Base-by-base conservation (phyloP, 116 monocot species). In the Posidonia oceanica region DNA sequence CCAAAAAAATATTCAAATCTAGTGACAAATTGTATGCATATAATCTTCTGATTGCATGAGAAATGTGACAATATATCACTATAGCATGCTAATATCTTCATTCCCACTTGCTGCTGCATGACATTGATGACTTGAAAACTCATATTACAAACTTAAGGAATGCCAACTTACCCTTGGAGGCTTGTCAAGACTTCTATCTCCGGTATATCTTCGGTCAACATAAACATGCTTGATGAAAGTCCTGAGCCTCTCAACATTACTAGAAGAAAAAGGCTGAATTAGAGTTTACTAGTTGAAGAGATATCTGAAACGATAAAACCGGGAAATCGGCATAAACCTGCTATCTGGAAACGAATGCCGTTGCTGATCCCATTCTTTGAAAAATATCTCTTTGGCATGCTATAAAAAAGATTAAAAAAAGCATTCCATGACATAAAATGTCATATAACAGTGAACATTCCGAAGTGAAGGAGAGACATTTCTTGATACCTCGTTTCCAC, bases 151-250 rank as follows among this genome's bases (percentile, higher is more conserved):
- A 54, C 7, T 29, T 29, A 68, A 68, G 14, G 23, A 36, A 54
- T 36, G 75, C 39, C 69, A 88, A 86, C 85, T 85, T 98, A 70
- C 71, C 67, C 79, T 82, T 72, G 76, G 71, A 77, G 87, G 75
- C 48, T 71, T 81, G 67, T 83, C 87, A 21, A 57, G 38, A 61
- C 29, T 79, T 70, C 76, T 83, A 61, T 85, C 97, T 39, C 92
- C 97, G 59, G 86, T 70, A 76, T 80, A 92, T 79, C 90, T 83
- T 37, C 89, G 78, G 20, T 98, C 87, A 52, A 92, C 87, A 69
- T 98, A 98, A 29, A 92, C 89, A 76, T 98, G 90, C 80, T 84
- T 92, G 77, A 98, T 92, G 74, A 98, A 98, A 56, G 81, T 82
- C 70, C 93, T 87, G 20, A 98, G 79, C 72, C 65, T 83, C 16